These are phyloP conservation scores for Paracoccidioides lutzii DNA, from an alignment of 2,329 filamentous ascomycete species.

Conservation along the genomic window DNA sequence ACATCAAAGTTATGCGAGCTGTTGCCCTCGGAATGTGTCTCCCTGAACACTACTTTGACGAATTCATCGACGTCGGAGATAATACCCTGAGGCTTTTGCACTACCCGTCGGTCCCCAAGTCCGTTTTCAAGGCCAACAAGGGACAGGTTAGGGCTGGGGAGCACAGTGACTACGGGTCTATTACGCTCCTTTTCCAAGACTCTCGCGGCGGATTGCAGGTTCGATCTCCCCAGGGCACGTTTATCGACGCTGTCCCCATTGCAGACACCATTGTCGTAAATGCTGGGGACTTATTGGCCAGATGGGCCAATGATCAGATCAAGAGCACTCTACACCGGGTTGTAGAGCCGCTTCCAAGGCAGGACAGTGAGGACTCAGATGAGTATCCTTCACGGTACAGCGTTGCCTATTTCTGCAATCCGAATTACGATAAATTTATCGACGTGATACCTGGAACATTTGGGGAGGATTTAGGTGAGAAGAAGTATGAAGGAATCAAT, in stretches of 20 bases:
- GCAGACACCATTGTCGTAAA: constrained; percentile 74
- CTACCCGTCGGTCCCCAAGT: constrained; percentile 56
- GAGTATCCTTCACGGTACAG: constrained; percentile 68
- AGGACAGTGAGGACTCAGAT: constrained; percentile 36
- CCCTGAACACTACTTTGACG: constrained; percentile 60
- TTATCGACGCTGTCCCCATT: constrained; percentile 74
- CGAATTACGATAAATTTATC: constrained; percentile 62
- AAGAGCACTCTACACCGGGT: constrained; percentile 84
- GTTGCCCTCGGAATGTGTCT: constrained; percentile 72
- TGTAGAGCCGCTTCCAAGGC: constrained; percentile 58
- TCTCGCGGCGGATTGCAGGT: constrained; percentile 46
- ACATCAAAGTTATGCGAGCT: constrained; percentile 68
- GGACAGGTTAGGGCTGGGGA: constrained; percentile 63
- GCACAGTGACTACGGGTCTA: constrained; percentile 53
- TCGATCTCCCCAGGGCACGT: constrained; percentile 59
- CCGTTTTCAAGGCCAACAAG: constrained; percentile 53
- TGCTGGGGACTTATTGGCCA: constrained; percentile 69
- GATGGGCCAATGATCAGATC: constrained; percentile 87
- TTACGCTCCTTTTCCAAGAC: constrained; percentile 46
- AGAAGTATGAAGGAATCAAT: constrained; percentile 67
- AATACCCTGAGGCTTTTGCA: constrained; percentile 64
- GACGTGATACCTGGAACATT: constrained; percentile 73
- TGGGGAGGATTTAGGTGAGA: constrained; percentile 45
- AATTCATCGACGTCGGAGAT: constrained; percentile 55
- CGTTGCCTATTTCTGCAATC: constrained; percentile 88